phyloP scores from a whole-genome alignment of 2,329 filamentous ascomycete genomes.

The Colletotrichum eleusines region DNA sequence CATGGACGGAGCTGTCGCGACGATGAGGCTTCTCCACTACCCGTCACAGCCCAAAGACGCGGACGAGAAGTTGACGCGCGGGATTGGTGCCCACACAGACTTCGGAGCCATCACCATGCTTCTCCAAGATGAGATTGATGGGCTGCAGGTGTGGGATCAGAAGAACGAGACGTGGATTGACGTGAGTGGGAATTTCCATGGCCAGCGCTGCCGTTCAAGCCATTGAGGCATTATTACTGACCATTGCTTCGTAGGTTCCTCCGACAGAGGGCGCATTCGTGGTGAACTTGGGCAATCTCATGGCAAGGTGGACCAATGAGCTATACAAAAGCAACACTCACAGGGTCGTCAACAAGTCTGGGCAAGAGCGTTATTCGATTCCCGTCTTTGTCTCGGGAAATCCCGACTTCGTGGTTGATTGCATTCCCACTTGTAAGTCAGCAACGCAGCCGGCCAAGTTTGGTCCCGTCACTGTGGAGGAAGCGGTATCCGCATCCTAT shows the following conservation, averaged over 20 bases:
- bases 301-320: slow-evolving; percentile 63
- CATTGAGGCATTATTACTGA: slow-evolving; percentile 14
- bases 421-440: slow-evolving; percentile 49
- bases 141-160: slow-evolving; percentile 64
- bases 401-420: slow-evolving; percentile 55
- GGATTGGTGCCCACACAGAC: slow-evolving; percentile 65
- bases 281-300: slow-evolving; percentile 64
- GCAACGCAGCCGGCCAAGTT: slow-evolving; percentile 47
- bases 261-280: slow-evolving; percentile 61
- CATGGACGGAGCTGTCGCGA: slow-evolving; percentile 57
- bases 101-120: slow-evolving; percentile 69
- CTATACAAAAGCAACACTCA: slow-evolving; percentile 66
- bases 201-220: not conserved
- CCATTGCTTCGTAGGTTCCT: slow-evolving; percentile 49
- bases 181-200: slow-evolving; percentile 43
- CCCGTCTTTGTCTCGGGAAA: slow-evolving; percentile 69
- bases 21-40: slow-evolving; percentile 63
- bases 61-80: slow-evolving; percentile 50
- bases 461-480: slow-evolving; percentile 49
- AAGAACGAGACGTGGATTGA: slow-evolving; percentile 58
- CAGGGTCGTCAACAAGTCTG: slow-evolving; percentile 65
- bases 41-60: slow-evolving; percentile 55
- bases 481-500: slow-evolving; percentile 50
- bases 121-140: slow-evolving; percentile 63
- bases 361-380: slow-evolving; percentile 65